phyloP scores from a whole-genome alignment of 2,329 filamentous ascomycete species.

The Colletotrichum euphorbiae region DNA sequence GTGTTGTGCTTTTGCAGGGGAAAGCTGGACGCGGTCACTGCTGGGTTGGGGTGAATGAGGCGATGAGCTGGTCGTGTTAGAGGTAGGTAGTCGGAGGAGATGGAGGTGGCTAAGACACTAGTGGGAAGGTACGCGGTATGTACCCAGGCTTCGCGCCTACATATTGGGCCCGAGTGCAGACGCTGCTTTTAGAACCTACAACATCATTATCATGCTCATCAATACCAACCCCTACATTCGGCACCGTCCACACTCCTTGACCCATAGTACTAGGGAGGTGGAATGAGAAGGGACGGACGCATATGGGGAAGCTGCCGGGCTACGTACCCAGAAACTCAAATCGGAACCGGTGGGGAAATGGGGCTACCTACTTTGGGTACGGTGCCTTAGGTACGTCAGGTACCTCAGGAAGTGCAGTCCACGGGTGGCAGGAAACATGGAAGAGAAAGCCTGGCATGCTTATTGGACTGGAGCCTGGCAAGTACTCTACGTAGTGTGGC shows the following conservation, averaged over 20 bases:
- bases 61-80: background rate
- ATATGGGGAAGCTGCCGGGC: background rate
- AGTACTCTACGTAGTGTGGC: too few relatives aligned
- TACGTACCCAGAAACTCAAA: slow-evolving; percentile 17
- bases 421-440: slow-evolving; percentile 1
- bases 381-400: background rate
- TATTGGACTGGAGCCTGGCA: too few relatives aligned
- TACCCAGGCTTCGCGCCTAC: too few relatives aligned
- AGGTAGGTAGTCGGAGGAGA: background rate
- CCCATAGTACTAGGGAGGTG: too few relatives aligned
- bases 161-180: too few relatives aligned
- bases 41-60: background rate
- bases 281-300: background rate
- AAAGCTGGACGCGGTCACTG: background rate
- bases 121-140: too few relatives aligned
- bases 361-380: background rate
- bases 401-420: too few relatives aligned
- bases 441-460: background rate
- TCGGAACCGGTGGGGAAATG: slow-evolving; percentile 37
- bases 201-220: too few relatives aligned
- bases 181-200: too few relatives aligned
- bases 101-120: slow-evolving; percentile 5
- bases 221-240: too few relatives aligned
- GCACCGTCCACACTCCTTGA: too few relatives aligned
- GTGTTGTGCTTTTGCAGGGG: background rate